Evolutionary conservation across 1,284 basidiomycete genomes (phyloP), one percentile per base, ranked within the genome.

Genomic region (Sphaerobolus stellatus): DNA sequence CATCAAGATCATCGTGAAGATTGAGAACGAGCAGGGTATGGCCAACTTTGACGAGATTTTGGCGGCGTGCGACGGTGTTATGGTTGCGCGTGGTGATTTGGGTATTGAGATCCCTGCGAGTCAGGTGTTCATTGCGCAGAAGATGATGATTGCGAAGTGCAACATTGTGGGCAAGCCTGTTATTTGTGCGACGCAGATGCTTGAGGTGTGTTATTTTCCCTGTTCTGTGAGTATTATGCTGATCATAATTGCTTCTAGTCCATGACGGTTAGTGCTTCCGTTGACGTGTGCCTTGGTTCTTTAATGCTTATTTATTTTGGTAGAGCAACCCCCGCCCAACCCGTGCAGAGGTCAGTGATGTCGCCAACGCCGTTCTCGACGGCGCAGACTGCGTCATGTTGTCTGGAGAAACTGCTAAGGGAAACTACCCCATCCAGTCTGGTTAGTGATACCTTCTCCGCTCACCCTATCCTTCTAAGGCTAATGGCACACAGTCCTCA

Each of bases 111-210:
- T 98, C 64, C 97, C 97, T 25, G 94, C 95, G 44, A 92, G 88
- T 66, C 95, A 98, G 70, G 95, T 98, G 48, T 98, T 98, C 81
- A 80, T 97, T 68, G 95, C 95, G 22, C 95, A 98, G 73, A 98
- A 98, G 79, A 98, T 98, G 95, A 98, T 98, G 94, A 98, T 98
- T 65, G 85, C 94, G 60, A 98, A 98, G 78, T 97, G 94, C 78
- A 97, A 96, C 79, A 88, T 94, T 64, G 87, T 84, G 53, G 94
- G 94, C 66, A 98, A 99, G 80, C 95, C 97, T 50, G 92, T 93
- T 67, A 99, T 99, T 68, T 97, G 97, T 64, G 97, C 97, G 20
- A 99, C 97, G 18, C 97, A 99, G 75, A 99, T 99, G 97, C 88
- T 99, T 64, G 97, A 99, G 81, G 89, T 90, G 64, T 66, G 80